Evolutionary conservation across 2,329 filamentous ascomycete genomes (phyloP), one percentile per base, ranked within the genome.

Genomic region (Fusarium ambrosium): DNA sequence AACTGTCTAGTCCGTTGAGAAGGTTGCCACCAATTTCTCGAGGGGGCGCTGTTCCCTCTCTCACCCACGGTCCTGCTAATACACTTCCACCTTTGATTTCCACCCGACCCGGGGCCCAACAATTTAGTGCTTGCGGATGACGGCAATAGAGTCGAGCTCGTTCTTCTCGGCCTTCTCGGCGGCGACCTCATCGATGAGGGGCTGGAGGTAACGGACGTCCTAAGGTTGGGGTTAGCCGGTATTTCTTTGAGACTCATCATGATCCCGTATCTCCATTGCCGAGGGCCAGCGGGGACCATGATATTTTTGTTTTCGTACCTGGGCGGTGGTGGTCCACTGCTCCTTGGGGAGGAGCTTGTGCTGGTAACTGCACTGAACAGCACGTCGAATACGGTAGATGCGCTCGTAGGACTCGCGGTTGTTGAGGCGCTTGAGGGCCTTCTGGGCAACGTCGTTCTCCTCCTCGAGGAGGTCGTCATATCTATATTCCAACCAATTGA

Each of bases 381-480:
- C 96, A 86, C 97, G 92, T 87, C 97, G 94, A 86, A 99, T 91
- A 82, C 97, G 95, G 92, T 95, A 99, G 84, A 98, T 92, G 84
- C 97, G 96, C 88, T 99, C 97, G 88, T 98, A 98, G 81, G 92
- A 90, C 84, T 97, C 94, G 89, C 97, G 94, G 81, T 94, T 90
- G 68, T 94, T 91, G 73, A 99, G 93, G 84, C 97, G 95, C 90
- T 94, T 94, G 82, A 99, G 90, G 74, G 97, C 97, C 79, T 92
- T 90, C 85, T 97, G 93, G 81, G 98, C 95, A 68, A 89, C 87
- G 80, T 97, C 94, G 88, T 90, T 93, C 88, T 99, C 97, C 87
- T 99, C 97, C 83, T 94, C 91, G 84, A 98, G 94, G 84, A 99
- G 87, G 84, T 99, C 97, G 86, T 99, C 97, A 89, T 92, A 92